phyloP scores from a whole-genome alignment of 2,329 filamentous ascomycete genomes.

The Dothiorella sarmentorum region DNA sequence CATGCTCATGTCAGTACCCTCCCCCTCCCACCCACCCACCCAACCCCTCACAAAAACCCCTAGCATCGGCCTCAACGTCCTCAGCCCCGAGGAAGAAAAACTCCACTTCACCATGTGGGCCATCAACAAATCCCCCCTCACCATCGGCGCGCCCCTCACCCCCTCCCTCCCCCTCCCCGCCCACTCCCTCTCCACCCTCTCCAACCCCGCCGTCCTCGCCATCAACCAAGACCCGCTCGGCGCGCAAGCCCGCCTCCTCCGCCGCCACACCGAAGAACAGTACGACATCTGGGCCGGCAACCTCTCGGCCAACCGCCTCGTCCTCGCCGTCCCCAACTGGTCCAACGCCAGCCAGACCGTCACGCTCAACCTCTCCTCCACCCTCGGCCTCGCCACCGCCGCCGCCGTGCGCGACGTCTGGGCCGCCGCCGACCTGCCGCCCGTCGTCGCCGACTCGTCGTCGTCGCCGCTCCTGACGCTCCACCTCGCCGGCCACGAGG shows the following conservation, averaged over 20 bases:
- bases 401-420: slow-evolving; percentile 24
- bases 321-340: slow-evolving; percentile 39
- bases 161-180: slow-evolving; percentile 11
- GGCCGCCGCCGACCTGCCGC: slow-evolving; percentile 20
- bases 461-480: not conserved
- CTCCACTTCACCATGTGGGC: slow-evolving; percentile 48
- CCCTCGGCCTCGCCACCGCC: slow-evolving; percentile 31
- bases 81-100: slow-evolving; percentile 35
- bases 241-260: slow-evolving; percentile 49
- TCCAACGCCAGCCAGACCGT: slow-evolving; percentile 33
- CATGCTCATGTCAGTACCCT: not conserved
- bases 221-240: slow-evolving; percentile 58
- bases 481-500: slow-evolving; percentile 25
- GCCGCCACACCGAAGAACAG: slow-evolving; percentile 37
- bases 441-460: slow-evolving; percentile 21
- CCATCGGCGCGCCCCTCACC: slow-evolving; percentile 35
- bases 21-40: not conserved
- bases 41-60: not conserved
- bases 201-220: slow-evolving; percentile 54
- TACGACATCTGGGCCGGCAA: slow-evolving; percentile 39
- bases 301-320: slow-evolving; percentile 33
- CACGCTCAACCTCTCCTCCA: slow-evolving; percentile 28
- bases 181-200: slow-evolving; percentile 29
- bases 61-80: slow-evolving; percentile 8
- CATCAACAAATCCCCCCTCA: slow-evolving; percentile 45